Evolutionary conservation across 495 filamentous ascomycete genomes (phyloP), one percentile per base, ranked within the genome.

Genomic region (Penicillium angulare): DNA sequence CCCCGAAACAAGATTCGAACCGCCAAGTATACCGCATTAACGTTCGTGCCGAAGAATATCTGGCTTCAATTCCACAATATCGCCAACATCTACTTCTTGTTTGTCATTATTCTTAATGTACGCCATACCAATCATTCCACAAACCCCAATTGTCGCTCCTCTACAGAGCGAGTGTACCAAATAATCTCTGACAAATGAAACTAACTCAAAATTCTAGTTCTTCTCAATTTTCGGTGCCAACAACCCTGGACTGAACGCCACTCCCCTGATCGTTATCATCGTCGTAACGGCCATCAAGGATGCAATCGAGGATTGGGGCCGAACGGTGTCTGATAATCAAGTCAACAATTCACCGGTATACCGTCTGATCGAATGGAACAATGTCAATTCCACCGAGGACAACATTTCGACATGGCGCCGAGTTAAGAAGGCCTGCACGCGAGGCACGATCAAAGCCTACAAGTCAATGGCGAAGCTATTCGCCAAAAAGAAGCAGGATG

Each of bases 31-130:
- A 97, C 95, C 3, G 84, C 95, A 12, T 71, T 99, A 44, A 95
- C 87, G 56, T 99, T 99, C 73, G 69, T 97, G n/a, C 95, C 95
- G 8, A 97, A 97, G 72, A 96, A 99, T 67, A 66, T 97, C 47
- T 99, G 84, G 80, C 86, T 93, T 50, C 95, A 99, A 68, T 97
- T 99, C 66, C 92, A 97, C 72, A 97, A 97, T 67, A 89, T 99
- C 57, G 95, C 95, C 46, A 99, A 97, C 68, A 84, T 97, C 32
- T 99, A 96, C 69, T 99, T 99, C 78, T 77, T 97, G 47, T 96
- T 97, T 72, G 81, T 93, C 53, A 92, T 96, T 66, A 92, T 99
- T 64, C 82, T 99, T 48, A 81, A 85, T 55, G 95, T 97, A 85
- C 69, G 91, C 79, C 38, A 29, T 16, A 45, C 15, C 45, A 38